Conservation (phyloP, 352 stramenopile species). For the Phytophthora pistaciae region DNA sequence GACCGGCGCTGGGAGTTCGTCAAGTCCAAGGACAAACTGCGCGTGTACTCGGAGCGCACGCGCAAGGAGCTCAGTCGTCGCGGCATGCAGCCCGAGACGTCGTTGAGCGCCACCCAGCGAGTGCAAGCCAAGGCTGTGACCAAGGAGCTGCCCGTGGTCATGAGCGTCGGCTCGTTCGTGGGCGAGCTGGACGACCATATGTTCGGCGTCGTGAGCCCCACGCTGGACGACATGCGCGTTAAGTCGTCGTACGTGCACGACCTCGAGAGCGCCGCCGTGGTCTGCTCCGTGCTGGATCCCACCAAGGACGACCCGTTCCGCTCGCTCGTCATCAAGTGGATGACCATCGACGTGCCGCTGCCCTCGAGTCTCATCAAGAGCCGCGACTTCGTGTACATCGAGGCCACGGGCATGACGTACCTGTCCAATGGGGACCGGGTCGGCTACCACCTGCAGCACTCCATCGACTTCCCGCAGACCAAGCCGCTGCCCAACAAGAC, state of each 20-base stretch:
- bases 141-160: constrained; percentile 28
- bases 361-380: constrained; percentile 27
- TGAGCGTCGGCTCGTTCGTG: constrained; percentile 31
- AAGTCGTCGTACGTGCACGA: constrained; percentile 36
- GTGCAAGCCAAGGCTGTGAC: constrained; percentile 10
- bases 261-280: constrained; percentile 23
- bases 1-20: constrained; percentile 25
- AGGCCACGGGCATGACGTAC: constrained; percentile 35
- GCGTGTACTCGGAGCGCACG: constrained; percentile 25
- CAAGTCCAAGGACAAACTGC: constrained; percentile 31
- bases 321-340: constrained; percentile 45
- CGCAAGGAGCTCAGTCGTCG: constrained; percentile 22
- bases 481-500: constrained; percentile 39
- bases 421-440: constrained; percentile 33
- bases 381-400: constrained; percentile 48
- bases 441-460: constrained; percentile 49
- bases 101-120: constrained; percentile 12
- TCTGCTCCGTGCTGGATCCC: constrained; percentile 26
- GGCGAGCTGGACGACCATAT: constrained; percentile 44
- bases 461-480: constrained; percentile 48
- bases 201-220: constrained; percentile 40
- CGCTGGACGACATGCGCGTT: constrained; percentile 36
- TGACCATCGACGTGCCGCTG: constrained; percentile 36
- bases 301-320: constrained; percentile 36
- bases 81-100: constrained; percentile 18